Base-by-base conservation (phyloP, 2,329 filamentous ascomycete species). In the Myotisia sp. region DNA sequence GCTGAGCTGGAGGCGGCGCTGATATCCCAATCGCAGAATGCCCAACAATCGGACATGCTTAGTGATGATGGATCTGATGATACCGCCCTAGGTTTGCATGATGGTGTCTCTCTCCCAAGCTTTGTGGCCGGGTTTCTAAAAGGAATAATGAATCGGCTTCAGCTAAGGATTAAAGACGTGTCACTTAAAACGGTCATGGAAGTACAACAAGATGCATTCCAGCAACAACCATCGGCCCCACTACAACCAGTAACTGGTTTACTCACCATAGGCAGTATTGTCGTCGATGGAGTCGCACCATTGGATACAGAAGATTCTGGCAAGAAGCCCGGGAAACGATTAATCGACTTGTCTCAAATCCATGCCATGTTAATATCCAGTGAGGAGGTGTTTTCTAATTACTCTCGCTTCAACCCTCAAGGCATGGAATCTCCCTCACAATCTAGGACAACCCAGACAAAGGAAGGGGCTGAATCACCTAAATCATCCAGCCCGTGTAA, bases 81-180 rank as follows among this genome's bases (percentile, higher is more conserved):
- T 22, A 52, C 60, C 9, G 60, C 59, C 2, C 49, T 69, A 6
- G 73, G 72, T 6, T 61, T 64, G 42, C 68, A 67, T 10, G 64
- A 65, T 26, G 61, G 63, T 2, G 50, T 72, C 8, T 68, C 67
- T 4, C 52, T 76, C 10, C 73, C 73, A 14, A 62, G 58, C n/a
- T 73, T 76, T 38, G 50, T 77, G 27, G 64, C 69, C 12, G 67
- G 58, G n/a, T 71, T 74, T 35, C 48, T 77, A 12, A 67, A 71
- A 47, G 70, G 71, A 7, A 62, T 75, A 13, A 53, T 64, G 28
- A 70, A 76, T 46, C 62, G 71, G 20, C 53, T 75, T 32, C 63
- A 70, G 42, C 53, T 76, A 22, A 61, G 56, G 13, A 54, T 75
- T 23, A 62, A 56, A 29, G 58, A 72, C 41, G 58, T 76, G 29